Evolutionary conservation across 2,329 filamentous ascomycete genomes (phyloP), one percentile per base, ranked within the genome.

Genomic region (Alternaria sp.): DNA sequence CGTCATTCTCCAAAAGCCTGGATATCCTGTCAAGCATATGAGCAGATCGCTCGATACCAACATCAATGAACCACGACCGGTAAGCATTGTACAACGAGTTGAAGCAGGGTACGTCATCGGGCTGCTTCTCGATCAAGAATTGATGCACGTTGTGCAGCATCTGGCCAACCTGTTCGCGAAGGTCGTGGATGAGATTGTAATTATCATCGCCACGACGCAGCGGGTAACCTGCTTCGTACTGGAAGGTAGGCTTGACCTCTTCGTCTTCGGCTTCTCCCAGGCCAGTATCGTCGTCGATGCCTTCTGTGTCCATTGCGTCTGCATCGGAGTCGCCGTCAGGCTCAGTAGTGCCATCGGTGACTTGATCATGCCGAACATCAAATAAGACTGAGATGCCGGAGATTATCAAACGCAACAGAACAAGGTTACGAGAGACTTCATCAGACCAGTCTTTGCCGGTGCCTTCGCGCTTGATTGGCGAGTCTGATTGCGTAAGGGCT

Each of bases 361-460:
- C 64, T 37, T 71, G 72, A 34, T 76, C 74, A 60, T 82, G 75
- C 33, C 81, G 77, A 5, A 92, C 88, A 71, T 97, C 92, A 73
- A 99, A 98, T 10, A 99, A 83, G 1, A 91, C 89, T 7, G 94
- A 93, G 57, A 97, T 88, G 52, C 95, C 95, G 3, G 94, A 96
- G 26, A 96, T 87, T 42, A 97, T 87, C n/a, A 99, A 84, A 29
- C 94, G 86, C 13, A 99, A 83, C 51, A 97, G 88, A 11, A 94
- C 91, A 56, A 99, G 84, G 66, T 97, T 92, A 54, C 95, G 84
- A 2, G 93, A 94, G 28, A 98, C 90, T 75, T 99, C 96, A 75
- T 99, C 95, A 0, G 94, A 97, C 95, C 95, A 99, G 70, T 97
- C 94, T 78, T 98, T 99, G 68, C 96, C 96, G 75, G 94, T 97